Percentiles rank a stretch among this genome's conserved stretches.
phyloP scores from a whole-genome alignment of 805 yeast genomes.

The Candida ascalaphidarum region DNA sequence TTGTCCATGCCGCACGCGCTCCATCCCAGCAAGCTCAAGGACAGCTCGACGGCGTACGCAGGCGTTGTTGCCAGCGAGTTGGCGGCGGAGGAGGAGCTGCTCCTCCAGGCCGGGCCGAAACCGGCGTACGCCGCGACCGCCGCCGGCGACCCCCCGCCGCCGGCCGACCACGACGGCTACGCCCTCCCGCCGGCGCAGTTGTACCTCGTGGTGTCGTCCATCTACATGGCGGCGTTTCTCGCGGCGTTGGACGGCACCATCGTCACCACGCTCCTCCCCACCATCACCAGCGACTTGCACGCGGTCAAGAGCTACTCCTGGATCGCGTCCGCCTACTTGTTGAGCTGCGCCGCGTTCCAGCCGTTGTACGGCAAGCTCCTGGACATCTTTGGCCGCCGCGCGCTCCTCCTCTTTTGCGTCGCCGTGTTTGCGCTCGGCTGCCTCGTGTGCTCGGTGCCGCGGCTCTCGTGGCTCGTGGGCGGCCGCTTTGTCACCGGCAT shows the following conservation, averaged over 20 bases:
- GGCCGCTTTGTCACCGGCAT: constrained; percentile 74
- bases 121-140: constrained; percentile 11
- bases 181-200: constrained; percentile 23
- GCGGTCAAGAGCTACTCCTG: constrained; percentile 58
- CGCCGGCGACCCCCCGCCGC: constrained; percentile 1
- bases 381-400: constrained; percentile 64
- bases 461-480: constrained; percentile 37
- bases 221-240: constrained; percentile 38
- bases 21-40: constrained; percentile 9
- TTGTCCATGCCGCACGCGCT: too few species aligned
- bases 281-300: constrained; percentile 62
- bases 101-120: constrained; percentile 6
- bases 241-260: constrained; percentile 64
- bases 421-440: constrained; percentile 48
- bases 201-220: constrained; percentile 18
- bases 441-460: constrained; percentile 47
- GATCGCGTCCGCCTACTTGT: constrained; percentile 65
- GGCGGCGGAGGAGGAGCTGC: constrained; percentile 23
- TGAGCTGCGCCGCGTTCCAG: constrained; percentile 66
- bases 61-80: constrained; percentile 29
- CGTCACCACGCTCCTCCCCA: constrained; percentile 55
- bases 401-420: constrained; percentile 43
- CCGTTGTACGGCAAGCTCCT: constrained; percentile 66
- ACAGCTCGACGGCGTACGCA: constrained; percentile 20
- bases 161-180: constrained; percentile 11